A percentile compares a stretch with the other conserved stretches of the same genome.
Evolutionary conservation across 768 basidiomycete species (phyloP).

Genomic region (Chiua virens): DNA sequence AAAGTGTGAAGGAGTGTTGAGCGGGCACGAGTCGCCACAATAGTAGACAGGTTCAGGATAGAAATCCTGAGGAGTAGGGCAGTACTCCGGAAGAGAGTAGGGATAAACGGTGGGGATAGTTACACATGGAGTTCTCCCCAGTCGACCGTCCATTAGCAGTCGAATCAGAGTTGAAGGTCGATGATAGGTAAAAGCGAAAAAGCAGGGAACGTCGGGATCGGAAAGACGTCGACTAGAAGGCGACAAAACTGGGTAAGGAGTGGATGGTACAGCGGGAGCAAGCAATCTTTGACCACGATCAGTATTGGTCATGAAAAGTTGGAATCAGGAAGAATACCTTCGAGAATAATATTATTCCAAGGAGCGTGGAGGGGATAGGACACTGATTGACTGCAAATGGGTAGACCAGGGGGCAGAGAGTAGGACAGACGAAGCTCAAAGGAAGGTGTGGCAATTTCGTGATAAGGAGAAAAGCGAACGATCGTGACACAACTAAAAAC

Average conservation of each 20-base stretch:
- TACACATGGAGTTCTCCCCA: not conserved
- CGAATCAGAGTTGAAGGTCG: not conserved
- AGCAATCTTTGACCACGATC: slow-evolving; percentile 1
- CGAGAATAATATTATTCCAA: slow-evolving; percentile 10
- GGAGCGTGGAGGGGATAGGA: slow-evolving; percentile 1
- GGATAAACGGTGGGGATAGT: not conserved
- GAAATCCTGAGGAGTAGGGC: not conserved
- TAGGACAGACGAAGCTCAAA: not conserved
- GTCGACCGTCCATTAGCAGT: not conserved
- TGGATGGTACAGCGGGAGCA: not conserved
- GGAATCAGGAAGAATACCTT: slow-evolving; percentile 13
- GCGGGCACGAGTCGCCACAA: not conserved
- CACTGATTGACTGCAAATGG: slow-evolving; percentile 2
- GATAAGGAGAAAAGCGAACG: not conserved
- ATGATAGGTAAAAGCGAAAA: not conserved
- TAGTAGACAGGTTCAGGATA: too few species aligned
- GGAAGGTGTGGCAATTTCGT: not conserved
- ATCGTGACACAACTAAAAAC: not conserved
- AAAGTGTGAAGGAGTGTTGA: slow-evolving; percentile 5
- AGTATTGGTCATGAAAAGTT: not conserved
- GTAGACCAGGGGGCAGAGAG: not conserved
- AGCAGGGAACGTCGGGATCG: not conserved
- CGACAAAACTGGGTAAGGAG: slow-evolving; percentile 6
- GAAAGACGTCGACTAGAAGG: not conserved
- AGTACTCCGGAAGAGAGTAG: not conserved